A percentile compares a stretch with the other conserved stretches of the same genome.
phyloP scores from a whole-genome alignment of 805 yeast genomes.

The Metschnikowia baotianmanensis region DNA sequence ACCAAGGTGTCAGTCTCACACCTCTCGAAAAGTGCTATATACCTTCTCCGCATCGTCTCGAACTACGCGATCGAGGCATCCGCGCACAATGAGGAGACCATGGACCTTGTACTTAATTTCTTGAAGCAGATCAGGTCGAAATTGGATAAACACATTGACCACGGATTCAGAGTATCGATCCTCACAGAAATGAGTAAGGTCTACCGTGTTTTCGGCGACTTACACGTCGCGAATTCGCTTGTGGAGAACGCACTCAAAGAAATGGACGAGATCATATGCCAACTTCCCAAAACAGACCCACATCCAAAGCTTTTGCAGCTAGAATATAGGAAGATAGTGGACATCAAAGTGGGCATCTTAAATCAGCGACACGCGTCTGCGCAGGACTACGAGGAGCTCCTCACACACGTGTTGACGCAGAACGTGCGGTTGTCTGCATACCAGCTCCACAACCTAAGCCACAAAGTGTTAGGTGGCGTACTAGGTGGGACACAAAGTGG shows the following conservation, averaged over 20 bases:
- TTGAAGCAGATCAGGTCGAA: slow-evolving; percentile 26
- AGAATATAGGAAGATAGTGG: slow-evolving; percentile 19
- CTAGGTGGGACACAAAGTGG: no score
- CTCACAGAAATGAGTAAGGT: slow-evolving; percentile 30
- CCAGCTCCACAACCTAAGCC: slow-evolving; percentile 17
- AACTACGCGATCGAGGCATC: slow-evolving; percentile 21
- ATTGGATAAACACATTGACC: slow-evolving; percentile 23
- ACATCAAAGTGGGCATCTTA: slow-evolving; percentile 18
- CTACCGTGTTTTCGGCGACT: slow-evolving; percentile 25
- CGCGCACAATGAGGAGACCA: slow-evolving; percentile 17
- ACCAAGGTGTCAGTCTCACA: slow-evolving; percentile 10
- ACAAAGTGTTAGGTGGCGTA: not conserved
- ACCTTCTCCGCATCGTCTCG: slow-evolving; percentile 28
- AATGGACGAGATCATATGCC: slow-evolving; percentile 17
- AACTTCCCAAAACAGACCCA: slow-evolving; percentile 11
- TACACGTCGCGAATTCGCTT: slow-evolving; percentile 22
- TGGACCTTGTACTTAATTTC: slow-evolving; percentile 28
- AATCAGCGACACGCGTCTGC: not conserved
- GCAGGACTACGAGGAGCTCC: slow-evolving; percentile 6
- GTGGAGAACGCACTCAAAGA: slow-evolving; percentile 27
- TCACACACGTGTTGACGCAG: slow-evolving; percentile 4
- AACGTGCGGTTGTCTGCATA: slow-evolving; percentile 21
- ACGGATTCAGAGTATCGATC: slow-evolving; percentile 25
- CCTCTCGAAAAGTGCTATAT: slow-evolving; percentile 18
- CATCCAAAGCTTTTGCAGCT: slow-evolving; percentile 23